Percentiles rank a stretch among this genome's conserved stretches.
phyloP scores from a whole-genome alignment of 768 basidiomycete genomes.

The Cystofilobasidium capitatum region DNA sequence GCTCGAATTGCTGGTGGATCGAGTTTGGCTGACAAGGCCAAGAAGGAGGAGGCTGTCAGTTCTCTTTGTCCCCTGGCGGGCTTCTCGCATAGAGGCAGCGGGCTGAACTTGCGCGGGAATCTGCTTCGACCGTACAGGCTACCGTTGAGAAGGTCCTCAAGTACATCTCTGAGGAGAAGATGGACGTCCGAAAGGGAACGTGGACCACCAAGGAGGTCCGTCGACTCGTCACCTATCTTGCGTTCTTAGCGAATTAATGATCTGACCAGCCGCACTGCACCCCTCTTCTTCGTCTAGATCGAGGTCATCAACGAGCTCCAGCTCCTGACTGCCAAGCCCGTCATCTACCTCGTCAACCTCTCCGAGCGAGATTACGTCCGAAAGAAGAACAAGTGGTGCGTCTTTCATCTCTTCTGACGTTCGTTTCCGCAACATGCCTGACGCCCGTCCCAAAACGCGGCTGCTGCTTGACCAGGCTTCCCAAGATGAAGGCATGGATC shows the following conservation, averaged over 20 bases:
- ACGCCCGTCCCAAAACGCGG: neutral
- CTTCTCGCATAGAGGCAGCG: neutral
- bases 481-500: conserved; percentile 98
- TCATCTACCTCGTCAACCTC: conserved; percentile 95
- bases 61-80: conserved; percentile 4
- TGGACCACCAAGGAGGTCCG: conserved; percentile 91
- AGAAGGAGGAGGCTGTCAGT: conserved; percentile 86
- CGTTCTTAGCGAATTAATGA: no score
- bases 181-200: conserved; percentile 83
- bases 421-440: neutral
- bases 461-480: conserved; percentile 51
- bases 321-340: conserved; percentile 90
- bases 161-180: conserved; percentile 63
- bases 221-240: conserved; percentile 5
- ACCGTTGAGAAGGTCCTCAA: conserved; percentile 77
- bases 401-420: neutral
- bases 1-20: conserved; percentile 47
- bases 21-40: conserved; percentile 84
- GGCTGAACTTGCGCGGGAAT: neutral
- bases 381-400: conserved; percentile 97
- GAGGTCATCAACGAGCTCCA: conserved; percentile 80
- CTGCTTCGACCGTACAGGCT: conserved; percentile 46
- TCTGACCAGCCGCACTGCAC: no score
- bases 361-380: conserved; percentile 88
- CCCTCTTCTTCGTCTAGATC: conserved; percentile 47